Evolutionary conservation across 2,329 filamentous ascomycete genomes (phyloP).

Genomic region (Ceratocystis alfenasii): DNA sequence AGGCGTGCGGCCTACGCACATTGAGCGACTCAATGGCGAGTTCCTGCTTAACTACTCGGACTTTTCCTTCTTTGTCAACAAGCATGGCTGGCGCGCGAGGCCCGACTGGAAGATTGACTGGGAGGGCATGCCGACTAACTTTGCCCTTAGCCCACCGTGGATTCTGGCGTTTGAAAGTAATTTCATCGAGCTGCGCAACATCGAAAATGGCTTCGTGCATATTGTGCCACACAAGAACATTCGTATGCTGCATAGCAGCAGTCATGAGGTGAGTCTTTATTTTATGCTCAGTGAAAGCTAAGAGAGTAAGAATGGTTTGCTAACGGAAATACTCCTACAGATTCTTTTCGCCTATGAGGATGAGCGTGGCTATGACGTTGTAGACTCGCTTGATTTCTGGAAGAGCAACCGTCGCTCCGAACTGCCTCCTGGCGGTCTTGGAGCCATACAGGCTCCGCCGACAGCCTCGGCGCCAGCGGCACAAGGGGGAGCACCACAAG

Average conservation of each 20-base stretch:
- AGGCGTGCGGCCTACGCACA: conserved; percentile 88
- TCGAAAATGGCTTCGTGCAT: conserved; percentile 87
- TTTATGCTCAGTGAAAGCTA: neutral
- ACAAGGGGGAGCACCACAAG: conserved; percentile 10
- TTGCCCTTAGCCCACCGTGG: conserved; percentile 92
- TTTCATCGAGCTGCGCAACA: conserved; percentile 92
- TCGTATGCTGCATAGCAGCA: conserved; percentile 92
- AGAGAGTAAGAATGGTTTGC: neutral
- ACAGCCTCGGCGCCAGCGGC: neutral
- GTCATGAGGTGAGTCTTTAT: conserved; percentile 60
- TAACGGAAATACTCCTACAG: conserved; percentile 35
- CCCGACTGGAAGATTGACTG: conserved; percentile 96
- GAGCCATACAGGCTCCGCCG: conserved; percentile 5
- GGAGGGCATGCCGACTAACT: conserved; percentile 86
- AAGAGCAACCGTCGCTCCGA: conserved; percentile 49
- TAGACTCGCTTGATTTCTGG: conserved; percentile 96
- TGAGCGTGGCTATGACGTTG: conserved; percentile 81
- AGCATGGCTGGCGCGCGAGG: conserved; percentile 91
- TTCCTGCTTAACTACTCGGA: conserved; percentile 97
- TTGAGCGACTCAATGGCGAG: conserved; percentile 91
- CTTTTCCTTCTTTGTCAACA: conserved; percentile 98
- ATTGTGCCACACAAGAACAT: conserved; percentile 96
- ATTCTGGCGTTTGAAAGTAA: conserved; percentile 95
- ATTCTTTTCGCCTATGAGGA: conserved; percentile 97
- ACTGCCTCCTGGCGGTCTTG: conserved; percentile 22